Evolutionary conservation across 108 stramenopile genomes (phyloP), one percentile per base, ranked within the genome.

Genomic region (Fistulifera solaris): DNA sequence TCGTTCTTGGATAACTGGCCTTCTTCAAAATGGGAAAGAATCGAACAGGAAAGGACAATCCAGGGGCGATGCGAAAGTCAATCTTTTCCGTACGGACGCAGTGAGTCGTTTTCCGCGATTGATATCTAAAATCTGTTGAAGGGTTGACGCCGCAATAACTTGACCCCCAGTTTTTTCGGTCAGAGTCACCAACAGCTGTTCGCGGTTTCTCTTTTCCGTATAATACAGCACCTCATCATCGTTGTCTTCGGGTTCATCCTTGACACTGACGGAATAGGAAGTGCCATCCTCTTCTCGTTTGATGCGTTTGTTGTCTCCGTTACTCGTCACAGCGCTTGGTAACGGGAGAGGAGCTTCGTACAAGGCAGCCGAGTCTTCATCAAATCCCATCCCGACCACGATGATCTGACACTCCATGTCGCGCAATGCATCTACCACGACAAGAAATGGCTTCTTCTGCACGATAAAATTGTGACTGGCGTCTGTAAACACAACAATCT

Each of bases 401-500:
- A 70, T 50, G 21, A 91, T 45, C 18, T 54, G 54, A 48, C 81
- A 80, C 79, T 76, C 52, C 46, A 67, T 40, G 47, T 66, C 67
- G 4, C 65, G 67, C 53, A 91, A 57, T 5, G 69, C 66, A 25
- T 76, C 78, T 21, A 87, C 40, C 11, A 80, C 77, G 39, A 61
- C 56, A 19, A 75, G 48, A 35, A 85, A 50, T 42, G 68, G 78
- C n/a, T 71, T 62, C 2, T 48, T 56, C 54, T 80, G 61, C 18
- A 83, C 62, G 13, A 68, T 35, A 40, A 89, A 62, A 50, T 74
- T 56, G 63, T 81, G 76, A 19, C 42, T 41, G 8, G 83, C 87
- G 76, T 93, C 92, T 1, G 92, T 93, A 24, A 89, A 58, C 22
- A 93, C 23, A 14, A 88, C 61, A 46, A 93, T 87, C 13, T 56